Conservation (phyloP, 2,329 filamentous ascomycete genomes). For the Malbranchea cinnamomea region DNA sequence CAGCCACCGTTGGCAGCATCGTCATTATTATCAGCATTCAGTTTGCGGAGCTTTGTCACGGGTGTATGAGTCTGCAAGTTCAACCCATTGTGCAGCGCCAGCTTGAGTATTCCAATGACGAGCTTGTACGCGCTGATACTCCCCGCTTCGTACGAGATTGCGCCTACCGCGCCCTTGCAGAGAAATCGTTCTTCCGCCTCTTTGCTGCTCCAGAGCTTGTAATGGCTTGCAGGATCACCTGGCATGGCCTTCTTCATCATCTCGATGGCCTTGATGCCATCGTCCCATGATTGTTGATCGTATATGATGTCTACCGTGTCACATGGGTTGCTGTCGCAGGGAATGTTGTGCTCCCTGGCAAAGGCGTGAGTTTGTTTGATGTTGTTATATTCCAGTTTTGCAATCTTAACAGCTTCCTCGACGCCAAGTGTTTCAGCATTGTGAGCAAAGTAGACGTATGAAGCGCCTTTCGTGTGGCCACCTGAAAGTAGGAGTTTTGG, state of each 20-base stretch:
- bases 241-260: constrained; percentile 33
- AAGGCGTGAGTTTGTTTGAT: constrained; percentile 43
- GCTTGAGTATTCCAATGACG: constrained; percentile 31
- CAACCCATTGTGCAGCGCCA: constrained; percentile 22
- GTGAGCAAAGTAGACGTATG: constrained; percentile 37
- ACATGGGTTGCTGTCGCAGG: constrained; percentile 36
- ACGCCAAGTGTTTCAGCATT: constrained; percentile 33
- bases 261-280: constrained; percentile 25
- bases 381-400: constrained; percentile 37
- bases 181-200: constrained; percentile 30
- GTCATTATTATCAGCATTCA: constrained; percentile 1
- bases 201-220: constrained; percentile 29
- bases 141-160: constrained; percentile 32
- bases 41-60: constrained; percentile 12
- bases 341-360: constrained; percentile 32
- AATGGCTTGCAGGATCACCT: constrained; percentile 29
- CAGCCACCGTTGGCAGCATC: background rate
- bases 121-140: constrained; percentile 29
- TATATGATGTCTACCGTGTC: constrained; percentile 46
- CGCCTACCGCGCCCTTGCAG: constrained; percentile 30
- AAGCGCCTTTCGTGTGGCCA: constrained; percentile 36
- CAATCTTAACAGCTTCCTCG: constrained; percentile 36
- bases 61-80: constrained; percentile 20
- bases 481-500: constrained; percentile 12
- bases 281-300: constrained; percentile 29